Evolutionary conservation across 2,329 filamentous ascomycete genomes (phyloP), one percentile per base, ranked within the genome.

Genomic region (Fusarium camptoceras): DNA sequence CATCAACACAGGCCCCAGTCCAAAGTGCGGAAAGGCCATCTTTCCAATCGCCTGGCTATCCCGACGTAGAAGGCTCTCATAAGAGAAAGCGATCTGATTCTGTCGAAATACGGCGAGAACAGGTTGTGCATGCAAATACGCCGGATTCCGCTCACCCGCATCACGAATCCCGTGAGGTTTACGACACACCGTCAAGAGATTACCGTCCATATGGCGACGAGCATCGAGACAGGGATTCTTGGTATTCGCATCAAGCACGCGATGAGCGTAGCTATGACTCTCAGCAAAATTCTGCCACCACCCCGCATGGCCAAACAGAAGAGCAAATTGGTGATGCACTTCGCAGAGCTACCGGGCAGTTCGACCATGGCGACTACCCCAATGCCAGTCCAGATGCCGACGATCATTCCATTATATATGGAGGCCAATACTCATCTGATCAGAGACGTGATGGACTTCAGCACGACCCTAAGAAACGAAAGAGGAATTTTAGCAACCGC

Each of bases 401-500:
- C 15, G 86, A 88, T 31, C 77, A 76, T 50, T 78, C 81, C 22
- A 76, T 78, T n/a, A 78, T 82, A 48, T 84, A 84, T 59, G 71
- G 79, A 60, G 64, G 79, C 75, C 67, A 81, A 18, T 88, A 85
- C 71, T 83, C 81, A 4, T 79, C 83, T 4, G 83, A 86, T 44
- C 83, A 84, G 64, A 81, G 83, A 65, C 82, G 83, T 59, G 84
- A 86, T 50, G 80, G 81, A 1, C 74, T 84, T 30, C 87, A 89
- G 74, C 86, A 86, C 8, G 88, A 91, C 71, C 84, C 87, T 6
- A 92, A 92, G 79, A 92, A 91, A 79, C 83, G 91, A 50, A 93
- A 93, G 80, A 86, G 91, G 41, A 93, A 93, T 76, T 98, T 98
- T 76, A 97, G 94, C 82, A 97, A 98, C 80, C 88, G 95, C 63